These are phyloP conservation scores for Ambrosiella beaveri DNA, from an alignment of 2,329 filamentous ascomycete genomes.

Conservation along the genomic window DNA sequence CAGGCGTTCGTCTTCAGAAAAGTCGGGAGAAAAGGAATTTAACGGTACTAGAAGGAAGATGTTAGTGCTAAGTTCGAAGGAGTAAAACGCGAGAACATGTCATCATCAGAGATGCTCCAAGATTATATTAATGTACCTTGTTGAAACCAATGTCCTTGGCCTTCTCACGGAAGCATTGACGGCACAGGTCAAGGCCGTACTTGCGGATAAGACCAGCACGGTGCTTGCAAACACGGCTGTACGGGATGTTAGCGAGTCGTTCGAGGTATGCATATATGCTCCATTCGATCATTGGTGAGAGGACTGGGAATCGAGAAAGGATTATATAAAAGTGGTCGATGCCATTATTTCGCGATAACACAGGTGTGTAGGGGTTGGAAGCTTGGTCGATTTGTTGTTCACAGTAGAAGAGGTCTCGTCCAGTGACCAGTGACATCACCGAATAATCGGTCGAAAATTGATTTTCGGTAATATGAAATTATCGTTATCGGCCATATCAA, in stretches of 20 bases:
- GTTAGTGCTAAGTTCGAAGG: conserved; percentile 5
- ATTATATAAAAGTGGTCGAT: too few relatives aligned
- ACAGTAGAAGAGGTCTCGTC: too few relatives aligned
- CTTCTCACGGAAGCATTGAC: conserved; percentile 66
- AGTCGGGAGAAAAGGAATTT: conserved; percentile 13
- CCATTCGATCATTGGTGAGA: not conserved
- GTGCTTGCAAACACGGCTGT: conserved; percentile 65
- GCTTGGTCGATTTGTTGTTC: too few relatives aligned
- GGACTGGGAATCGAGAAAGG: too few relatives aligned
- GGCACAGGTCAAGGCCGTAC: conserved; percentile 86
- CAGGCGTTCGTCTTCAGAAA: conserved; percentile 13
- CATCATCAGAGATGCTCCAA: not conserved
- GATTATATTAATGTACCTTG: conserved; percentile 34
- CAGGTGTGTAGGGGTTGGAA: too few relatives aligned
- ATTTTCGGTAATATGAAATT: not conserved
- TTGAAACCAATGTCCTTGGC: conserved; percentile 54
- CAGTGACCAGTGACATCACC: too few relatives aligned
- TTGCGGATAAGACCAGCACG: conserved; percentile 98
- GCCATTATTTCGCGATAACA: too few relatives aligned
- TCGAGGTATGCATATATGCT: not conserved
- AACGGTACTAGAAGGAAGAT: conserved; percentile 10
- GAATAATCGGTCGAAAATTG: too few relatives aligned
- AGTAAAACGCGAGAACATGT: not conserved
- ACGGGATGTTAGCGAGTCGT: conserved; percentile 12
- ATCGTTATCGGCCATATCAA: not conserved